A percentile compares a stretch with the other conserved stretches of the same genome.
These are phyloP conservation scores for Trichoderma oligosporum DNA, from an alignment of 2,329 filamentous ascomycete species.

Conservation along the genomic window DNA sequence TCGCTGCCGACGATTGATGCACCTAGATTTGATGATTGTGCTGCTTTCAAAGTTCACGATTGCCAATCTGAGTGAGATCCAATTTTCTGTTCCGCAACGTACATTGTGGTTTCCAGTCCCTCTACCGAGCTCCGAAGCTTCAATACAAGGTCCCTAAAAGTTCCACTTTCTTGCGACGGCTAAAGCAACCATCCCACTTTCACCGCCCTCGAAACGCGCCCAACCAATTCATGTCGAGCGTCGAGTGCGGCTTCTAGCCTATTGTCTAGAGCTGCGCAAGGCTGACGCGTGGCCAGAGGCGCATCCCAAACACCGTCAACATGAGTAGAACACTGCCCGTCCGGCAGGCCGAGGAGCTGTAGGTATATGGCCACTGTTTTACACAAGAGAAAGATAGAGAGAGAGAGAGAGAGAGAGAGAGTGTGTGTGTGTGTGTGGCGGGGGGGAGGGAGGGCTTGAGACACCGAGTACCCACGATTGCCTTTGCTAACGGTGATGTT, in stretches of 20 bases:
- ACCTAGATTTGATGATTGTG: background rate
- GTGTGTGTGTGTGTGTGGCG: too few species aligned
- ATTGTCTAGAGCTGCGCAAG: constrained; percentile 20
- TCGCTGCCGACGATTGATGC: constrained; percentile 6
- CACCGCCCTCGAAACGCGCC: constrained; percentile 18
- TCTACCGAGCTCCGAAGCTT: background rate
- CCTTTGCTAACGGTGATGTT: constrained; percentile 16
- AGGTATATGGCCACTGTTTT: constrained; percentile 39
- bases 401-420: too few species aligned
- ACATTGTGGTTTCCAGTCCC: background rate
- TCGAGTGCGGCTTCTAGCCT: constrained; percentile 19
- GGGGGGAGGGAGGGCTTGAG: too few species aligned
- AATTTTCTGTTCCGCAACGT: background rate
- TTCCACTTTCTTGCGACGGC: constrained; percentile 7
- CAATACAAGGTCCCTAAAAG: background rate
- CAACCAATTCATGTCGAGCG: constrained; percentile 20
- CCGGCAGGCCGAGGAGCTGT: constrained; percentile 87
- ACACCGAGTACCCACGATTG: background rate
- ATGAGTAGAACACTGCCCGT: constrained; percentile 75
- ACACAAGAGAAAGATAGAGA: background rate
- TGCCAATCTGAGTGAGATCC: background rate
- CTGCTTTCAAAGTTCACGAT: too few species aligned
- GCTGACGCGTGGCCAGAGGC: constrained; percentile 20
- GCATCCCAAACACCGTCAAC: constrained; percentile 25
- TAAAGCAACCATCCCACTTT: constrained; percentile 18